These are phyloP conservation scores for Conoideocrella luteorostrata DNA, from an alignment of 2,329 filamentous ascomycete genomes.

Conservation along the genomic window DNA sequence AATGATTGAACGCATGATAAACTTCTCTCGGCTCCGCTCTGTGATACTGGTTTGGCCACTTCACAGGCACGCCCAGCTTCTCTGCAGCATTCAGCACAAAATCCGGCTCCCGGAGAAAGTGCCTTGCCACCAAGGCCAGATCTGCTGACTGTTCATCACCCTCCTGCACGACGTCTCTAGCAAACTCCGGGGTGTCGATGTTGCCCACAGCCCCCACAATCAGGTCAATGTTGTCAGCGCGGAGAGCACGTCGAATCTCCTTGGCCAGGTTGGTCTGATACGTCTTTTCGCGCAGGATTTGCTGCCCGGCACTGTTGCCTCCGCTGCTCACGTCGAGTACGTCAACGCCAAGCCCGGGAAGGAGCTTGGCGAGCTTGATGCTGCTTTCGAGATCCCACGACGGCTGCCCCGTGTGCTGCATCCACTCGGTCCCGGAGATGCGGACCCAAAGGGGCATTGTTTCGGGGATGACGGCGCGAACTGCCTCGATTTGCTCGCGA, in stretches of 20 bases:
- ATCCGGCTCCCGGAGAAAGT: slow-evolving; percentile 77
- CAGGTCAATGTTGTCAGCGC: slow-evolving; percentile 41
- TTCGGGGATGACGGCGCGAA: slow-evolving; percentile 46
- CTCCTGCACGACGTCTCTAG: slow-evolving; percentile 50
- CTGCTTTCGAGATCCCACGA: slow-evolving; percentile 66
- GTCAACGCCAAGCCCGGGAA: slow-evolving; percentile 71
- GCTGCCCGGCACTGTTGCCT: slow-evolving; percentile 58
- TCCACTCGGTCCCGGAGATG: slow-evolving; percentile 58
- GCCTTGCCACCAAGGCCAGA: slow-evolving; percentile 65
- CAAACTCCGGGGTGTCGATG: slow-evolving; percentile 64
- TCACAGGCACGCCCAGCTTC: slow-evolving; percentile 62
- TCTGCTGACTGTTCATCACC: slow-evolving; percentile 43
- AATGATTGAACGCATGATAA: slow-evolving; percentile 3
- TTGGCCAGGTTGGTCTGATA: slow-evolving; percentile 73
- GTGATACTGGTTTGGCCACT: slow-evolving; percentile 63
- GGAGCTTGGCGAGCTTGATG: slow-evolving; percentile 58
- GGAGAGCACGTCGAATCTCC: slow-evolving; percentile 61
- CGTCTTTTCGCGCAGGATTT: slow-evolving; percentile 54
- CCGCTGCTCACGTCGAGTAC: slow-evolving; percentile 76
- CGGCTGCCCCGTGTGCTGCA: slow-evolving; percentile 39
- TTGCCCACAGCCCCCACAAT: slow-evolving; percentile 69
- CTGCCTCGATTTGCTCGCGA: slow-evolving; percentile 44
- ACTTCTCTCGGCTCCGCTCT: slow-evolving; percentile 25
- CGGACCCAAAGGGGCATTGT: slow-evolving; percentile 52
- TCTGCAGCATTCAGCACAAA: slow-evolving; percentile 69